phyloP scores from a whole-genome alignment of 1,284 basidiomycete species.

The Sporisorium scitamineum region DNA sequence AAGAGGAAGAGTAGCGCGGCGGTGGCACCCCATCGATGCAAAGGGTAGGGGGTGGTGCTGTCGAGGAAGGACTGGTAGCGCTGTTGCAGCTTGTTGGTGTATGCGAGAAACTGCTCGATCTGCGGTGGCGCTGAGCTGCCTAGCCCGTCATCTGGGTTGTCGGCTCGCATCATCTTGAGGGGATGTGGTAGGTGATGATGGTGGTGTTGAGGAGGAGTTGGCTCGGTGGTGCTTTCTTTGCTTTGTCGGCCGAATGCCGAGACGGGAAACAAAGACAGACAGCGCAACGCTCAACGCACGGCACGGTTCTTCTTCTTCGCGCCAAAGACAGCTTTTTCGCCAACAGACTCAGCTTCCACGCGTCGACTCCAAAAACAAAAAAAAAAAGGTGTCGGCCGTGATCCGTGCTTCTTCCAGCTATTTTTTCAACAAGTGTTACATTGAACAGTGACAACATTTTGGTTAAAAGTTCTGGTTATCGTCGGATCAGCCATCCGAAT shows the following conservation, averaged over 20 bases:
- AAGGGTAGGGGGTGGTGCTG: constrained; percentile 86
- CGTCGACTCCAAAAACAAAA: not conserved
- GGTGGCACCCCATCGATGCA: constrained; percentile 90
- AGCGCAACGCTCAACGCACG: too few species aligned
- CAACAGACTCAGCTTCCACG: not conserved
- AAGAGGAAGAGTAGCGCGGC: constrained; percentile 81
- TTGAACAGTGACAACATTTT: too few species aligned
- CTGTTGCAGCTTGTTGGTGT: constrained; percentile 54
- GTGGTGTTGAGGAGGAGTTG: not conserved
- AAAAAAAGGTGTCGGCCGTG: not conserved
- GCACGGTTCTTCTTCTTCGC: constrained; percentile 7
- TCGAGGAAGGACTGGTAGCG: constrained; percentile 82
- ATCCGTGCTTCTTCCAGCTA: not conserved
- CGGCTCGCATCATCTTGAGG: constrained; percentile 59
- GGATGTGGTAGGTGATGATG: not conserved
- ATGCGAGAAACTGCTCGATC: constrained; percentile 55
- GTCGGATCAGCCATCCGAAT: not conserved
- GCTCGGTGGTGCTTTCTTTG: not conserved
- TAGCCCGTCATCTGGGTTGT: constrained; percentile 50
- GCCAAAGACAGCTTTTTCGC: not conserved
- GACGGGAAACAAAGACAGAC: not conserved
- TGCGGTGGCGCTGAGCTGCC: constrained; percentile 43
- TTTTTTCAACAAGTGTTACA: not conserved
- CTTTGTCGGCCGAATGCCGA: constrained; percentile 20
- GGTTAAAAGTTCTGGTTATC: not conserved